Base-by-base conservation (phyloP, 202 grass and related monocot species). In the Panicum virgatum region DNA sequence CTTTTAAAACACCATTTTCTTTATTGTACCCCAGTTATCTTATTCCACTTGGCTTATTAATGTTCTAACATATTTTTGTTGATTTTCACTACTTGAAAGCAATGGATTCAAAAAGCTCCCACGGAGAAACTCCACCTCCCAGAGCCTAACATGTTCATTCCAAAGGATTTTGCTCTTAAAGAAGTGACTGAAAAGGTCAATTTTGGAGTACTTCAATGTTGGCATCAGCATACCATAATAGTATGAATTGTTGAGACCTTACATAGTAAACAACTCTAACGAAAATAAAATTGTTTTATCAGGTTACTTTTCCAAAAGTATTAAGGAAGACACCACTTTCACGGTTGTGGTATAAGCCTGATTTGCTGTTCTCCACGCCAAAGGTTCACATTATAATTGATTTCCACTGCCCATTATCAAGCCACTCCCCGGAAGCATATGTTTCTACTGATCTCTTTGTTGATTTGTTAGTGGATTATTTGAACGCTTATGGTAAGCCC, bases 401-500 rank as follows among this genome's bases (percentile, higher is more conserved):
- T 89, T 97, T 97, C 83, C 92, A 97, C 82, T 97, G 92, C 82
- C 94, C 94, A 73, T 82, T 92, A 56, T 84, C 94, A 84, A 86
- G 85, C 14, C 74, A 87, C 29, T 97, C 94, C 14, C 88, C 94
- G 1, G 92, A 97, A 88, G 86, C 94, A 73, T 79, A 77, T 12
- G 40, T 94, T 81, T 87, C 89, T 42, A 94, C 82, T 39, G 48
- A 67, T 48, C 83, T 97, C 19, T 97, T 91, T 63, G 81, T 91
- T 54, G 73, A 82, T 38, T 79, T 97, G 75, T 68, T 97, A 86
- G 87, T 39, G 46, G 94, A 97, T 92, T 94, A 97, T 78, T 92
- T 97, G 58, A 97, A 97, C 56, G 92, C 93, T 53, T 97, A 94
- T 89, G 94, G 94, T 97, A 88, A 87, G 80, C 77, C 63, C n/a